Percentiles rank a stretch among this genome's conserved stretches.
phyloP scores from a whole-genome alignment of 2,329 filamentous ascomycete species.

The Hypoxylon sp. region DNA sequence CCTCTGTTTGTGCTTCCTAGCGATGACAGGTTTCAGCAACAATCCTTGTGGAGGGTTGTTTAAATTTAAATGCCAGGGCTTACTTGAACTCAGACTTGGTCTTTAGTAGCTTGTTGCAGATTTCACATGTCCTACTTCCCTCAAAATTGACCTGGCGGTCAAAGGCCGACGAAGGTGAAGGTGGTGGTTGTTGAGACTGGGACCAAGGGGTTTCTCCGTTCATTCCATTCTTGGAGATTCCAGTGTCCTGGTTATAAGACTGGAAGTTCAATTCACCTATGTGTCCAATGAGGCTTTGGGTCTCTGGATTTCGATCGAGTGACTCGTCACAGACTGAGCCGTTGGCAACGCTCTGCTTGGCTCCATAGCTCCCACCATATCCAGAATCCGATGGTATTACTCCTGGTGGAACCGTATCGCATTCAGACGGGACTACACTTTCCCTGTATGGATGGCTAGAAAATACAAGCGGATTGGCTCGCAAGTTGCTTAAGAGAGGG shows the following conservation, averaged over 20 bases:
- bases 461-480: conserved; percentile 48
- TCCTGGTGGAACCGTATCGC: conserved; percentile 56
- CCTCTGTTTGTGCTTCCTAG: conserved; percentile 80
- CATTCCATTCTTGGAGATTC: conserved; percentile 34
- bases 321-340: conserved; percentile 62
- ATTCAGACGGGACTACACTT: conserved; percentile 58
- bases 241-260: conserved; percentile 38
- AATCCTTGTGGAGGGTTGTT: not conserved
- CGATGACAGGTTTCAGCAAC: conserved; percentile 43
- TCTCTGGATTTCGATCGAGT: conserved; percentile 58
- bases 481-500: conserved; percentile 48
- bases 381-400: conserved; percentile 62
- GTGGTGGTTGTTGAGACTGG: conserved; percentile 31
- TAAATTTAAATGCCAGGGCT: conserved; percentile 42
- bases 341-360: conserved; percentile 61
- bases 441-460: conserved; percentile 56
- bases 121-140: conserved; percentile 54
- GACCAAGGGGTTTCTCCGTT: conserved; percentile 32
- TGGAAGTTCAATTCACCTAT: conserved; percentile 53
- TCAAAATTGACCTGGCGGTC: conserved; percentile 39
- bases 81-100: conserved; percentile 72
- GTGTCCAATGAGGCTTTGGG: conserved; percentile 57
- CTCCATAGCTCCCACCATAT: conserved; percentile 61
- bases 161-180: conserved; percentile 14
- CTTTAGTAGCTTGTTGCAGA: conserved; percentile 61